Conservation (phyloP, 1,284 basidiomycete genomes). For the Marasmius fiardii region DNA sequence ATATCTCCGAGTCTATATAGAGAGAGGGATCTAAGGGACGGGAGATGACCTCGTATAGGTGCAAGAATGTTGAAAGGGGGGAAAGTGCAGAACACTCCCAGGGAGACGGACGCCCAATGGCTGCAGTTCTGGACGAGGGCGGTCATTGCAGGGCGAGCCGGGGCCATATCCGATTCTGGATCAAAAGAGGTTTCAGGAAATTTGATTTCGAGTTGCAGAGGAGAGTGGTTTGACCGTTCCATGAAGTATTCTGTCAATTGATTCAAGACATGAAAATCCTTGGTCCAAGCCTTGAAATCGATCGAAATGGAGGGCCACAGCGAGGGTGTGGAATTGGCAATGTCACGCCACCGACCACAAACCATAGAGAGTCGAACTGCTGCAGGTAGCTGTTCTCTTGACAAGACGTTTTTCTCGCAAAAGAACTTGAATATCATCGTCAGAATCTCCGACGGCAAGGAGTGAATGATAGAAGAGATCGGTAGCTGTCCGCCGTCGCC, state of each 20-base stretch:
- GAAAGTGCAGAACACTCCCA: neutral
- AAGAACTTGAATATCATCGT: neutral
- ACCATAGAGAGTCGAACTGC: neutral
- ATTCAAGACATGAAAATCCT: neutral
- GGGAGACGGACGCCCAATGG: neutral
- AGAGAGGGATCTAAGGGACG: neutral
- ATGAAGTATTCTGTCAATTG: neutral
- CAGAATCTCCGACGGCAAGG: neutral
- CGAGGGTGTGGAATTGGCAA: neutral
- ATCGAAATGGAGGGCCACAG: neutral
- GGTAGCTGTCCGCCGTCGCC: neutral
- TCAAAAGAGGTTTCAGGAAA: too few species aligned
- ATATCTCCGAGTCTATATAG: neutral
- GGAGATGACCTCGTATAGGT: neutral
- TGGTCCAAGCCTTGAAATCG: neutral
- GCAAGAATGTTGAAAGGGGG: neutral
- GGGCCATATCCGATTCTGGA: neutral
- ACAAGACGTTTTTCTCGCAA: neutral
- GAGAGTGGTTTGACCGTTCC: neutral
- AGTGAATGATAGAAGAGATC: neutral
- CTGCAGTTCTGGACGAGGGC: neutral
- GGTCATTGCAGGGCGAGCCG: neutral
- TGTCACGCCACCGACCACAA: neutral
- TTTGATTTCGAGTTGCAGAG: neutral
- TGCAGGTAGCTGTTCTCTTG: neutral